Evolutionary conservation across 768 basidiomycete species (phyloP), one percentile per base, ranked within the genome.

Genomic region (Termitomyces sp.): DNA sequence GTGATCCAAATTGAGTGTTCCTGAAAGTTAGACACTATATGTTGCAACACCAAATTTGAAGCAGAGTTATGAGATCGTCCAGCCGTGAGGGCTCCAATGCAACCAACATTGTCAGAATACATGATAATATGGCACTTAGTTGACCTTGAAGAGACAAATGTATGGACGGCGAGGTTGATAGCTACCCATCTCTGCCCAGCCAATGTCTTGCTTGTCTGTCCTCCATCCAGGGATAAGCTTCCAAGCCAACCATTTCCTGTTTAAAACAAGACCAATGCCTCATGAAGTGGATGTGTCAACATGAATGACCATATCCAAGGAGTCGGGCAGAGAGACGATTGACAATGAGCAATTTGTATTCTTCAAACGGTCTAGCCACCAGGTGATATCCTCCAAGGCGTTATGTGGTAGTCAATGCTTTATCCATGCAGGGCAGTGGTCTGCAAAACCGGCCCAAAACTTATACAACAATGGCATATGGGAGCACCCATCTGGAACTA

Each of bases 171-270:
- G 0, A 78, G 56, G 56, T 77, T 76, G 3, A 75, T 64, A 0
- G 73, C 77, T 4, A 76, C 65, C 65, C n/a, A 77, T 73, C 56
- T 79, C 77, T 0, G 72, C 76, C 77, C 77, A 79, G 0, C 73
- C 74, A 7, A 76, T 75, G n/a, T 72, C 62, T 0, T 69, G 60
- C 1, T 41, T n/a, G 6, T 5, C n/a, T 5, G 39, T 41, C 8
- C 1, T 75, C 73, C 77, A 0, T 73, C 70, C 0, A 70, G 62
- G n/a, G n/a, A n/a, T n/a, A n/a, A n/a, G n/a, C n/a, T n/a, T n/a
- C n/a, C n/a, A n/a, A n/a, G n/a, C n/a, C n/a, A n/a, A n/a, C 75
- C 74, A 79, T 0, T 45, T 50, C 10, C 60, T 59, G 24, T 69
- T 59, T 8, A 72, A 31, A 1, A 71, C 51, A 7, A 51, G 24